Percentiles rank a stretch among this genome's conserved stretches.
phyloP scores from a whole-genome alignment of 2,329 filamentous ascomycete species.

The Cadophora gregata region DNA sequence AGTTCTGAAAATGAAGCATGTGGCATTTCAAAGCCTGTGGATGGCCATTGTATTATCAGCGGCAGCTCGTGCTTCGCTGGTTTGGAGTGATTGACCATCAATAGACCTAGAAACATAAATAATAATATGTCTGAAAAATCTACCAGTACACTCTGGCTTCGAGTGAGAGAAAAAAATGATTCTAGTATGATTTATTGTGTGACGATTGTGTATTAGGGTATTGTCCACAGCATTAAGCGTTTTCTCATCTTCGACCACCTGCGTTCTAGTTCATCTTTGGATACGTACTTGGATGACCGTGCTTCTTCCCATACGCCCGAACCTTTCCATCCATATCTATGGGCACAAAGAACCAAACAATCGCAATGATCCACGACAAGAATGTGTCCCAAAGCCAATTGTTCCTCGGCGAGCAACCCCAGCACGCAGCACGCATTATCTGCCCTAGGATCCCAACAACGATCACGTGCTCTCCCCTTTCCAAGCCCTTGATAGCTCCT shows the following conservation, averaged over 20 bases:
- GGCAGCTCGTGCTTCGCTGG: not conserved
- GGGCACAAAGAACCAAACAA: slow-evolving; percentile 65
- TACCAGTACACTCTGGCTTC: not conserved
- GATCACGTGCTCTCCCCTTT: slow-evolving; percentile 80
- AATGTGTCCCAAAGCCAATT: slow-evolving; percentile 66
- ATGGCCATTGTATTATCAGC: not conserved
- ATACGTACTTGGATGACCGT: slow-evolving; percentile 61
- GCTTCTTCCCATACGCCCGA: slow-evolving; percentile 58
- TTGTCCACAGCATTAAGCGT: not conserved
- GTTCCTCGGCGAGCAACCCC: slow-evolving; percentile 63
- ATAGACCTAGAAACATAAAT: not conserved
- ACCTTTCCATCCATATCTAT: slow-evolving; percentile 64
- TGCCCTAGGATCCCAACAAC: slow-evolving; percentile 76
- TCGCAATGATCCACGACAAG: slow-evolving; percentile 56
- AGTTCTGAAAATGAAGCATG: not conserved
- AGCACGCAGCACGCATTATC: slow-evolving; percentile 68
- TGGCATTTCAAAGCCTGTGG: not conserved
- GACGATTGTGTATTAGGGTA: not conserved
- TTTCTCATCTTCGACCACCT: not conserved
- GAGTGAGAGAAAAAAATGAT: not conserved
- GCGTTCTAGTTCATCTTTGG: slow-evolving; percentile 29
- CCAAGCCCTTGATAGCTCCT: slow-evolving; percentile 73
- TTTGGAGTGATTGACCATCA: not conserved
- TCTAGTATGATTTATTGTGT: not conserved
- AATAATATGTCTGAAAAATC: not conserved